Evolutionary conservation across 441 rosid species (phyloP), one percentile per base, ranked within the genome.

Genomic region (Arabidopsis lyrata): DNA sequence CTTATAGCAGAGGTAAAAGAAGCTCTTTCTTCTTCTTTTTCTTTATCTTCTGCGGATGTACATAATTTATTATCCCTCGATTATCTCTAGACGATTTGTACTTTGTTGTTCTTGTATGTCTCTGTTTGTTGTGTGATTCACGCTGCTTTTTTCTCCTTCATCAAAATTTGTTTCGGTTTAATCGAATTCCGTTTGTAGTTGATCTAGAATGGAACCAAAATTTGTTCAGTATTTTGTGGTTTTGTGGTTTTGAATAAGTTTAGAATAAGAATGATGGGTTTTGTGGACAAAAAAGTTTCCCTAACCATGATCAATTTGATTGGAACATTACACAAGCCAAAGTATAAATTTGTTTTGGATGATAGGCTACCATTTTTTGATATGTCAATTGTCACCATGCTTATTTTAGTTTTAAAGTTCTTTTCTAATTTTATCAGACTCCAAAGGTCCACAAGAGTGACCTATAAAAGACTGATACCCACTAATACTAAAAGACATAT

Each of bases 111-210:
- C 11, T 65, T 66, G 60, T 74, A 66, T 66, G 73, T 58, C 42
- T 66, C 34, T 66, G 72, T 18, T 66, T 57, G 38, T 38, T 66
- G 66, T 74, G 32, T 74, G 59, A 38, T 48, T 48, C 27, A 18
- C 2, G 3, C 44, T 1, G 38, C 61, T 39, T 65, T 42, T 31
- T 29, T 44, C 49, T 58, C 41, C 47, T 56, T 15, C 49, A 36
- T 27, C 77, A 47, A 73, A 27, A 56, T 73, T 73, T 73, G 71
- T 65, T 56, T 36, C 27, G 44, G 77, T 65, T 47, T 65, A 24
- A 47, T 56, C 60, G 20, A 59, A 50, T 38, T 58, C n/a, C 12
- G 22, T 52, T 32, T 18, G 1, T 18, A 18, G 20, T 18, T 18
- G 20, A 18, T 18, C 20, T 39, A 15, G 63, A 39, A 29, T 8